Conservation (phyloP, 306 rosid genomes). For the Cyamopsis tetragonoloba region DNA sequence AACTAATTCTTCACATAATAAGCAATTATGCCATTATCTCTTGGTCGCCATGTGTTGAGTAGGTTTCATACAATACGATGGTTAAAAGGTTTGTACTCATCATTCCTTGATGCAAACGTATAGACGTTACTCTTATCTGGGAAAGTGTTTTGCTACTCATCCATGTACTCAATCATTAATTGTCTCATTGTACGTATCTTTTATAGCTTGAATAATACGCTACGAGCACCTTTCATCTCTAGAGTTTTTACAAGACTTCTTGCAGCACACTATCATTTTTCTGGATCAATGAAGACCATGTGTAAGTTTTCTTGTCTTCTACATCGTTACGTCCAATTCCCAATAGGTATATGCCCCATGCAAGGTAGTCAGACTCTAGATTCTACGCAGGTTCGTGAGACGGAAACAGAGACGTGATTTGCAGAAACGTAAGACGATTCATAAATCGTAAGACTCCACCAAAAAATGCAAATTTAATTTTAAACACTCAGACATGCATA, state of each 20-base stretch:
- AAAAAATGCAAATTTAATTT: too few relatives aligned
- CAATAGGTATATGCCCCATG: not conserved
- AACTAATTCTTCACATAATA: not conserved
- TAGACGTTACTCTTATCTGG: too few relatives aligned
- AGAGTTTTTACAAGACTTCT: not conserved
- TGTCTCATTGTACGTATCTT: not conserved
- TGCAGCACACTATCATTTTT: not conserved
- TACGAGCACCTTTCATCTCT: not conserved
- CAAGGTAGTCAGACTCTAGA: too few relatives aligned
- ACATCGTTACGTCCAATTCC: not conserved
- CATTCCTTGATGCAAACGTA: not conserved
- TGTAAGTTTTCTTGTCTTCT: not conserved
- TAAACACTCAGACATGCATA: too few relatives aligned
- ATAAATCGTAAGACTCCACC: too few relatives aligned
- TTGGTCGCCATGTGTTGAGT: not conserved
- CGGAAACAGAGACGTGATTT: too few relatives aligned
- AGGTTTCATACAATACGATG: not conserved
- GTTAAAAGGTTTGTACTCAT: not conserved
- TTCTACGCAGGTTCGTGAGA: too few relatives aligned
- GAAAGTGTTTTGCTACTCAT: not conserved
- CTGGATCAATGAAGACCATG: not conserved
- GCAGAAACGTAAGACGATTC: too few relatives aligned
- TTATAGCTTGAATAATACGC: not conserved
- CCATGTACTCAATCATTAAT: not conserved
- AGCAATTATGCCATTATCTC: not conserved